Percentiles rank a stretch among this genome's conserved stretches.
Evolutionary conservation across 148 eudicot genomes (phyloP).

Genomic region (Vaccinium myrtillus): DNA sequence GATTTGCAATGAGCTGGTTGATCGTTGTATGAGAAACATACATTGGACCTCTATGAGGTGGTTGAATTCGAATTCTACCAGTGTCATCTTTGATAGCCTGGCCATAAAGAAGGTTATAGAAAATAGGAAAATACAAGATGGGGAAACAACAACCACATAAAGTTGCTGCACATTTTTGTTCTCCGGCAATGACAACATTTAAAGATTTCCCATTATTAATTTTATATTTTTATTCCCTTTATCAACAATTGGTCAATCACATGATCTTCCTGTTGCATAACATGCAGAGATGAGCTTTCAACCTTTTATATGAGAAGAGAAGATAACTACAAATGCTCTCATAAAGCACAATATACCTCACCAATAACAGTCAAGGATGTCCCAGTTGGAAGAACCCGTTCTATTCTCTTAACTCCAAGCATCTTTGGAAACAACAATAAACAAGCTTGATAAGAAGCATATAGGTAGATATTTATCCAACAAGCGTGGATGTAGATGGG

Average conservation of each 20-base stretch:
- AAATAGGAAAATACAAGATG: not conserved
- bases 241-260: not conserved
- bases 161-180: not conserved
- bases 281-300: conserved; percentile 1
- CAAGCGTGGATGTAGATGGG: not conserved
- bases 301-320: not conserved
- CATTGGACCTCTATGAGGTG: conserved; percentile 92
- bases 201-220: not conserved
- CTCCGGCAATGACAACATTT: not conserved
- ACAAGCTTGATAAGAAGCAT: conserved; percentile 1
- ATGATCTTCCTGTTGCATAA: not conserved
- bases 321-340: not conserved
- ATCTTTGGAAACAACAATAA: conserved; percentile 48
- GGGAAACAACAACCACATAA: not conserved
- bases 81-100: conserved; percentile 70
- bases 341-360: conserved; percentile 38
- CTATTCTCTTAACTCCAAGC: conserved; percentile 95
- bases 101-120: not conserved
- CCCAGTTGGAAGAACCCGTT: conserved; percentile 94
- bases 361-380: conserved; percentile 77
- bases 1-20: conserved; percentile 91
- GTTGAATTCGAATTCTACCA: conserved; percentile 81
- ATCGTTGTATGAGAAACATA: conserved; percentile 81
- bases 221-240: not conserved
- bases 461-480: not conserved